Evolutionary conservation across 164 flowering plant species (phyloP), one percentile per base, ranked within the genome.

Genomic region (Kingdonia uniflora): DNA sequence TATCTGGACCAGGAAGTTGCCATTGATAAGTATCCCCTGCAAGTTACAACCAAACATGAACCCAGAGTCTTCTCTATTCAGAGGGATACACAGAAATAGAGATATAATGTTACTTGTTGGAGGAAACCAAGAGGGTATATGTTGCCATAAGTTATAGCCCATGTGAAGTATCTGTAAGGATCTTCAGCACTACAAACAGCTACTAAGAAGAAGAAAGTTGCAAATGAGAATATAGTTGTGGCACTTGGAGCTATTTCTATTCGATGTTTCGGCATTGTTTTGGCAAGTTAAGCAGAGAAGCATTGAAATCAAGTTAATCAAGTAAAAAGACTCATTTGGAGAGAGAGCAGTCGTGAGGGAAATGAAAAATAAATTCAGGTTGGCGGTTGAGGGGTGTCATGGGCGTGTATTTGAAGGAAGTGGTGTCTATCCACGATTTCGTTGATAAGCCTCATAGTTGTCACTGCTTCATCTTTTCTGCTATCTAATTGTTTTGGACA

Each of bases 1-100:
- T 83, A 42, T 85, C 80, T 1, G 97, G 97, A 3, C 97, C 97
- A 0, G 97, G 97, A 46, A 91, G 87, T 60, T 87, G 87, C 11
- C 95, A 60, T 91, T 91, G 55, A 91, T 91, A 29, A 91, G 72
- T 11, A 91, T 85, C 2, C 87, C 97, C 97, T 90, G 6, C 35
- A 21, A 17, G 6, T 35, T 23, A 51, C 41, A 37, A 14, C 19
- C 51, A 14, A 11, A 54, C 33, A 40, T 0, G n/a, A 8, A 29
- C 8, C 6, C 8, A 3, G 35, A n/a, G 35, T 3, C 35, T 29
- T 29, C 35, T 29, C 4, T 29, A 8, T 29, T 29, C 35, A 29
- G 8, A 26, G 5, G 2, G 0, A 6, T 52, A 42, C 13, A 20
- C 0, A 47, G 26, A n/a, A 2, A 19, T 20, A 49, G 49, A 22